These are phyloP conservation scores for Paramecium biaurelia DNA, from an alignment of 73 alveolate species.

Conservation along the genomic window DNA sequence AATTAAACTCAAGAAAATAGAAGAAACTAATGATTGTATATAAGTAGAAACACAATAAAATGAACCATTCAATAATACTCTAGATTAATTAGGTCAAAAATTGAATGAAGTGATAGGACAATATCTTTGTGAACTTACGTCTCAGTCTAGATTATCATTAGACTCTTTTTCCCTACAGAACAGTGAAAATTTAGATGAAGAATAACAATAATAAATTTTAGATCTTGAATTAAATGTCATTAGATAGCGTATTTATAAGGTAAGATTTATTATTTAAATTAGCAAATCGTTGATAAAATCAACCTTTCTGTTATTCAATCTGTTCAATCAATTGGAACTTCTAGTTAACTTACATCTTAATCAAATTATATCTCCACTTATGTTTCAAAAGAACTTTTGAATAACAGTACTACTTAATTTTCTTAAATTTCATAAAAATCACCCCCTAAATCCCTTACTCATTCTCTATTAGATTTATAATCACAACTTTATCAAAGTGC, in stretches of 20 bases:
- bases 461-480: not conserved
- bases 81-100: slow-evolving; percentile 22
- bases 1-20: not conserved
- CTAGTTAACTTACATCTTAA: not conserved
- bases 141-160: not conserved
- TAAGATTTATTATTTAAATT: not conserved
- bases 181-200: slow-evolving; percentile 25
- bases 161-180: not conserved
- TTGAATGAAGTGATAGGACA: slow-evolving; percentile 35
- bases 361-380: not conserved
- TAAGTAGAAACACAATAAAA: not conserved
- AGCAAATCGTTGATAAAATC: slow-evolving; percentile 34
- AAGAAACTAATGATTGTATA: not conserved
- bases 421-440: slow-evolving; percentile 10
- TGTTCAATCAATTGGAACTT: not conserved
- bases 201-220: not conserved
- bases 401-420: not conserved
- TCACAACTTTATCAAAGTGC: not conserved
- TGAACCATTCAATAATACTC: not conserved
- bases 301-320: slow-evolving; percentile 11
- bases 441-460: slow-evolving; percentile 24
- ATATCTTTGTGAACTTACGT: not conserved
- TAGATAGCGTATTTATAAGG: not conserved
- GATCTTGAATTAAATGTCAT: slow-evolving; percentile 18
- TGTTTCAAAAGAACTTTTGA: not conserved